Evolutionary conservation across 148 eudicot genomes (phyloP), one percentile per base, ranked within the genome.

Genomic region (Dysphania ambrosioides): DNA sequence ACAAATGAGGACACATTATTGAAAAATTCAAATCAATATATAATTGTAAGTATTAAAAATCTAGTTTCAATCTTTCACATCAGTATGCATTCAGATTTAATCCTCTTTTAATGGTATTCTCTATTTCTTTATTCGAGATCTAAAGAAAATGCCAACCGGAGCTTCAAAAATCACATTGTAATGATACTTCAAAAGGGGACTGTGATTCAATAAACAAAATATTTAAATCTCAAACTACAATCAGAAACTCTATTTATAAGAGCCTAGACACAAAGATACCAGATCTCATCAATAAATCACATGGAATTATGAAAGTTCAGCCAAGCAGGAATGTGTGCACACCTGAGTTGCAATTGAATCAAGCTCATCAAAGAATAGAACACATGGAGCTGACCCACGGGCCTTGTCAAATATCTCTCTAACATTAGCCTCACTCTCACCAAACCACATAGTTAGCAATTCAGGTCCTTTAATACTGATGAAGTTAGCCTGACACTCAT

Each of bases 321-420:
- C 47, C 31, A 35, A 47, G 60, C 12, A 32, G 53, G n/a, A 5
- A 5, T 12, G 29, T 35, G 47, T 27, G 72, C 82, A n/a, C 41
- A 89, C 97, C 93, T 92, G 97, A 53, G 97, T 92, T 30, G 97
- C 97, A 84, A 92, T 92, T 7, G 97, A 92, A 79, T 92, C 97
- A 60, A 92, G 87, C 78, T 92, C 97, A 73, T 92, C 97, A 78
- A 92, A 92, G 78, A 92, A 92, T 9, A 92, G 81, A 59, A 92
- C 97, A 76, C 97, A 92, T 51, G 97, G 97, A 79, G 97, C 97
- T 71, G 97, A 86, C 66, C 77, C 82, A 12, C 97, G 86, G 53
- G 97, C 97, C 84, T 92, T 92, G 82, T 92, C 97, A 61, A 92
- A 92, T 34, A 92, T 87, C 77, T 92, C 97, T 66, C 97, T 58